Conservation (phyloP, 192 early-diverging fungal genomes). For the Anaeromyces robustus region DNA sequence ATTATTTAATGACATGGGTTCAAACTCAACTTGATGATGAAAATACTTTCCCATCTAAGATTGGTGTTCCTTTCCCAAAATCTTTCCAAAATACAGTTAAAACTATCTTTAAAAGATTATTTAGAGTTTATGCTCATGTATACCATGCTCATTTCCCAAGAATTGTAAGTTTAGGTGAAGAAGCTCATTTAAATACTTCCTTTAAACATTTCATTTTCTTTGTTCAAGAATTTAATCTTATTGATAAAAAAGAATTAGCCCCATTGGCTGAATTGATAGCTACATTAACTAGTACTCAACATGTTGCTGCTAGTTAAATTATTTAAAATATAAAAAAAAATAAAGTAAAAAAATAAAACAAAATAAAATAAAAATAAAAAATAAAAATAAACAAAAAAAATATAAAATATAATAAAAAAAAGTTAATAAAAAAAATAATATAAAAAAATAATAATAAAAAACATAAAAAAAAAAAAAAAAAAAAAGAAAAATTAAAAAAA, state of each 20-base stretch:
- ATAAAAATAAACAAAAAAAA: too few relatives aligned
- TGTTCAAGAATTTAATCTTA: conserved; percentile 70
- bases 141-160: conserved; percentile 71
- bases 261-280: conserved; percentile 32
- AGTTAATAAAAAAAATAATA: too few relatives aligned
- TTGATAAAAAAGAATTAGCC: conserved; percentile 40
- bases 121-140: conserved; percentile 87
- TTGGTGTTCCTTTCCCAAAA: conserved; percentile 58
- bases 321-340: too few relatives aligned
- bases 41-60: conserved; percentile 66
- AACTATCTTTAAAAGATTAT: conserved; percentile 70
- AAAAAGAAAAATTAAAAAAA: too few relatives aligned
- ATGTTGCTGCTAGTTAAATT: background rate
- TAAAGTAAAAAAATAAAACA: too few relatives aligned
- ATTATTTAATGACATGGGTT: conserved; percentile 63
- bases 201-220: conserved; percentile 92
- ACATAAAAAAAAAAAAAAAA: too few relatives aligned
- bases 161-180: conserved; percentile 61
- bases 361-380: too few relatives aligned
- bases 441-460: too few relatives aligned
- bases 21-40: conserved; percentile 75
- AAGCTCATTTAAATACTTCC: conserved; percentile 79
- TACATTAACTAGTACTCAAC: conserved; percentile 1
- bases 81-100: conserved; percentile 49
- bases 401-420: too few relatives aligned